phyloP scores from a whole-genome alignment of 176 grass and related monocot species.

The Alloteropsis semialata region DNA sequence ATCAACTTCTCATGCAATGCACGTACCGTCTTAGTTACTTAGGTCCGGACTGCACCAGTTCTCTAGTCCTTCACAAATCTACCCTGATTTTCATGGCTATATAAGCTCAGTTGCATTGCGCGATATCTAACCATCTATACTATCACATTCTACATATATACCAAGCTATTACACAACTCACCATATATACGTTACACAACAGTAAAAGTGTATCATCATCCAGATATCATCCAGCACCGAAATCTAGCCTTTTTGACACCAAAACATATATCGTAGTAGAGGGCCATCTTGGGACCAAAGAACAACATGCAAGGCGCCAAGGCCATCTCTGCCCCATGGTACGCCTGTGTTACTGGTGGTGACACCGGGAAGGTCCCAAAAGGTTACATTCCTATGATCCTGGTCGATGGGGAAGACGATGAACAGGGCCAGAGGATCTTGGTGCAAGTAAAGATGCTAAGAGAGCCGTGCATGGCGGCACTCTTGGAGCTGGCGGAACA shows the following conservation, averaged over 20 bases:
- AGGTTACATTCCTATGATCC: slow-evolving; percentile 51
- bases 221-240: too few species aligned
- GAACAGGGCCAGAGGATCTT: slow-evolving; percentile 36
- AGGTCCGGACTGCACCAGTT: background rate
- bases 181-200: too few species aligned
- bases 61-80: background rate
- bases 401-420: background rate
- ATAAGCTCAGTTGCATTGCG: background rate
- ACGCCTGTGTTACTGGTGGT: background rate
- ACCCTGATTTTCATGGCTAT: background rate
- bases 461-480: slow-evolving; percentile 35
- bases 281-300: background rate
- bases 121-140: background rate
- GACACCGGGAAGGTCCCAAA: slow-evolving; percentile 1
- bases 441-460: slow-evolving; percentile 31
- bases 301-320: slow-evolving; percentile 19
- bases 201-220: background rate
- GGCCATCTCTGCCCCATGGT: background rate
- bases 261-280: background rate
- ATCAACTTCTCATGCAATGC: background rate
- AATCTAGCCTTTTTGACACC: background rate
- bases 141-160: background rate
- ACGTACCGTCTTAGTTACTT: background rate
- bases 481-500: slow-evolving; percentile 43
- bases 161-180: background rate